Conservation (phyloP, 228 moss, liverwort and hornwort species). For the Sphagnum fallax region DNA sequence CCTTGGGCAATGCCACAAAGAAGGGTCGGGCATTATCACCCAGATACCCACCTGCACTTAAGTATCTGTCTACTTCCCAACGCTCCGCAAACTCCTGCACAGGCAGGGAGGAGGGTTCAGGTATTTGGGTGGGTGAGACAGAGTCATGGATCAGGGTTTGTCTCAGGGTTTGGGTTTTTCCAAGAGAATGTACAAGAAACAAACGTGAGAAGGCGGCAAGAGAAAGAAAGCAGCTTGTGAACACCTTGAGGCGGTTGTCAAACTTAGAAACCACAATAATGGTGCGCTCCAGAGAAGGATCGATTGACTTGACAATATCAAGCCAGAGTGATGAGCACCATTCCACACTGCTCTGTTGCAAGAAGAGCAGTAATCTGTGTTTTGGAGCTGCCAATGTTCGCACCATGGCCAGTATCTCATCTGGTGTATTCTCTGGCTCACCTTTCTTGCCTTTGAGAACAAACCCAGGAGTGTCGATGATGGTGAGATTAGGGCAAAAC, state of each 20-base stretch:
- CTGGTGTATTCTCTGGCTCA: slow-evolving; percentile 70
- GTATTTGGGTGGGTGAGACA: too few species aligned
- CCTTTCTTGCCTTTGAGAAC: slow-evolving; percentile 75
- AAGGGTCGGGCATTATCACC: slow-evolving; percentile 78
- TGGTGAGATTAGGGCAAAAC: slow-evolving; percentile 79
- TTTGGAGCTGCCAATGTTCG: slow-evolving; percentile 69
- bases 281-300: slow-evolving; percentile 58
- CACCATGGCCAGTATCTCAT: slow-evolving; percentile 72
- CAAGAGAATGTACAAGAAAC: too few species aligned
- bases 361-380: slow-evolving; percentile 66
- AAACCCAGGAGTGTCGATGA: slow-evolving; percentile 87
- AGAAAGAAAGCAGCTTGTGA: neutral
- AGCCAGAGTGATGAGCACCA: slow-evolving; percentile 97
- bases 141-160: too few species aligned
- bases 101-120: neutral
- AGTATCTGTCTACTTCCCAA: slow-evolving; percentile 85
- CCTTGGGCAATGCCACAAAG: slow-evolving; percentile 86
- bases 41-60: slow-evolving; percentile 71
- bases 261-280: slow-evolving; percentile 83
- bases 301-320: slow-evolving; percentile 68
- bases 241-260: slow-evolving; percentile 75
- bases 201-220: too few species aligned
- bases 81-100: slow-evolving; percentile 69
- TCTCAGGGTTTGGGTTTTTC: too few species aligned
- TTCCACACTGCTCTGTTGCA: slow-evolving; percentile 88